Percentiles rank a stretch among this genome's conserved stretches.
phyloP scores from a whole-genome alignment of 106 monocot species.

The Hemerocallis citrina region DNA sequence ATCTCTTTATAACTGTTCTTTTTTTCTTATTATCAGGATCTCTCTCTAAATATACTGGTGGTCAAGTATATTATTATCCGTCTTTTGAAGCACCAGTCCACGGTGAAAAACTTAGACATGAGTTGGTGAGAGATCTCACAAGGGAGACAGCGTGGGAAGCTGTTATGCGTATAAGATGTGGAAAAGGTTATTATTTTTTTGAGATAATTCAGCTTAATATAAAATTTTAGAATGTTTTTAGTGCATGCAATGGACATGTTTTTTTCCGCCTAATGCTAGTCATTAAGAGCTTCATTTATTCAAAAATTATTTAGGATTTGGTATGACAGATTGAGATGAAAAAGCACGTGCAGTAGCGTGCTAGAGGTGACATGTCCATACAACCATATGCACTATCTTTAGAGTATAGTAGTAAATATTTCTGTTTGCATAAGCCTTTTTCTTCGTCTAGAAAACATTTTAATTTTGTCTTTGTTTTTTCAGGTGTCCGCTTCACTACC shows the following conservation, averaged over 20 bases:
- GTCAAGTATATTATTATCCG: conserved; percentile 95
- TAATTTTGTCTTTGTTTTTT: conserved; percentile 9
- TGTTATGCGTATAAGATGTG: conserved; percentile 98
- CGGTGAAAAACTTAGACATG: conserved; percentile 65
- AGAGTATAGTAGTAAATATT: too few relatives aligned
- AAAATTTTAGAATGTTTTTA: too few relatives aligned
- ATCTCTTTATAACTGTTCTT: background rate
- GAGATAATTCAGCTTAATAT: background rate
- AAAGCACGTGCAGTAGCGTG: too few relatives aligned
- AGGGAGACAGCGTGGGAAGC: conserved; percentile 99
- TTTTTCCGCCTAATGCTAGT: too few relatives aligned
- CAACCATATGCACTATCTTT: background rate
- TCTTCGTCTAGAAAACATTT: background rate
- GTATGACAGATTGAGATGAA: too few relatives aligned
- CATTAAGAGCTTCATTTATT: too few relatives aligned
- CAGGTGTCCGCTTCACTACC: conserved; percentile 88
- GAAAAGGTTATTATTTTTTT: conserved; percentile 56
- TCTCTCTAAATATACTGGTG: conserved; percentile 92
- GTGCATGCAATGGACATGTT: too few relatives aligned
- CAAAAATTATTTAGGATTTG: too few relatives aligned
- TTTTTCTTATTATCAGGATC: conserved; percentile 36
- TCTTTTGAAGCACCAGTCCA: conserved; percentile 57
- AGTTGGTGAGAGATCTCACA: conserved; percentile 75
- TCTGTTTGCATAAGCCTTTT: background rate
- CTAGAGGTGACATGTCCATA: too few relatives aligned